A percentile compares a stretch with the other conserved stretches of the same genome.
Evolutionary conservation across 352 stramenopile species (phyloP).

Genomic region (Halophytophthora polymorphica): DNA sequence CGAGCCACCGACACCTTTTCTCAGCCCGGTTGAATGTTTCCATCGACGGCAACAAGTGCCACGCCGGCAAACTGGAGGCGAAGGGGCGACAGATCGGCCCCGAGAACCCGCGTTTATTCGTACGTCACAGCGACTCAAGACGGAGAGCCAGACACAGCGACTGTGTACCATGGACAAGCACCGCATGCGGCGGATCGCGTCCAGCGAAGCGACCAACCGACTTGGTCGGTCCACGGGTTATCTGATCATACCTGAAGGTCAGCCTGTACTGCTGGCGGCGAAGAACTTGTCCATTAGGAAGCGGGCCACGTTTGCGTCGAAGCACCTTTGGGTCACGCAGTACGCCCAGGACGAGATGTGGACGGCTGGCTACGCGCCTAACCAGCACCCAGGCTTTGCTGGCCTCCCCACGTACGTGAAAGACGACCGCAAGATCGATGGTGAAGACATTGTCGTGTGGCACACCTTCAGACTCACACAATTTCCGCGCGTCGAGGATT

Average conservation of each 20-base stretch:
- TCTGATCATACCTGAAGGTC: constrained; percentile 35
- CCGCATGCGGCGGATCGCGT: constrained; percentile 47
- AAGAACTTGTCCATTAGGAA: constrained; percentile 31
- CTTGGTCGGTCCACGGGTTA: constrained; percentile 44
- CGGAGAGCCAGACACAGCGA: constrained; percentile 30
- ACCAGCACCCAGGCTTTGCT: constrained; percentile 29
- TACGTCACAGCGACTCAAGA: constrained; percentile 29
- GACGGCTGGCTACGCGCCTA: constrained; percentile 48
- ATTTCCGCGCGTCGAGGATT: constrained; percentile 53
- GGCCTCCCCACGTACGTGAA: constrained; percentile 42
- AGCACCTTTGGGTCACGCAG: constrained; percentile 59
- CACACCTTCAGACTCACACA: constrained; percentile 55
- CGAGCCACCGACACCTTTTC: constrained; percentile 67
- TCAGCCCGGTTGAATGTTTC: constrained; percentile 56
- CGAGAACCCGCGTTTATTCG: constrained; percentile 37
- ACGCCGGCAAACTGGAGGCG: constrained; percentile 34
- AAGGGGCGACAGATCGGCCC: constrained; percentile 18
- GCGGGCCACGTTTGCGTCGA: constrained; percentile 42
- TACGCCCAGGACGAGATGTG: constrained; percentile 40
- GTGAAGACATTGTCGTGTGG: constrained; percentile 56
- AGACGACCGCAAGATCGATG: constrained; percentile 33
- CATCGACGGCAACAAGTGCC: constrained; percentile 37
- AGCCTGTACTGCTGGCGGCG: constrained; percentile 37
- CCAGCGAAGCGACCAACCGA: constrained; percentile 33
- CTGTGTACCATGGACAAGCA: constrained; percentile 30